Evolutionary conservation across 2,329 filamentous ascomycete genomes (phyloP), one percentile per base, ranked within the genome.

Genomic region (Fusarium oligoseptatum): DNA sequence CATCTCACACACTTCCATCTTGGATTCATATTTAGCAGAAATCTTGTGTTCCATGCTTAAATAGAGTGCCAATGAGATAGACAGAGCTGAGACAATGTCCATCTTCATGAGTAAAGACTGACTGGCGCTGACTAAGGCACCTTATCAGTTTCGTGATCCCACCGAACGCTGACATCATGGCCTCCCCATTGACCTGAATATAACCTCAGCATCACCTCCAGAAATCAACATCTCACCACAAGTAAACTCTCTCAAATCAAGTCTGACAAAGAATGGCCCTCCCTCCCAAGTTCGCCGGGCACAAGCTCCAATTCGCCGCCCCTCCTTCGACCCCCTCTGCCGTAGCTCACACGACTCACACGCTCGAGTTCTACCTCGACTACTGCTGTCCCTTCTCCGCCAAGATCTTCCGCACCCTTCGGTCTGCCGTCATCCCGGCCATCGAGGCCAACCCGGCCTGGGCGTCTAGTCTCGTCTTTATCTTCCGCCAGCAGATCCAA

Each of bases 401-500:
- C 71, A 87, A 87, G 81, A 84, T 95, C 78, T 98, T 97, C 89
- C 90, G 92, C 73, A 96, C 93, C 3, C 84, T 98, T 77, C 92
- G 92, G 83, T 85, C 83, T 67, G 84, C 87, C 34, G 89, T 97
- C 68, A 86, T 90, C 69, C 92, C 94, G 1, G 82, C 90, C 57
- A 87, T 97, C 76, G 86, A 88, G 71, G 78, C 87, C 60, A 91
- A 91, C 78, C 91, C 93, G 73, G 77, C 85, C 27, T 87, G 86
- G 81, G 82, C 86, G 15, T 76, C 86, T 69, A 88, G 87, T 71
- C 85, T 98, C 3, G 88, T 93, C 77, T 87, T 97, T 77, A 90
- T 98, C 79, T 94, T 98, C 87, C 93, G 95, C 60, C 95, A 96
- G 82, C 95, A 98, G 82, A 91, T 98, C 79, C 95, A 98, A 85